A percentile compares a stretch with the other conserved stretches of the same genome.
Conservation (phyloP, 257 asterid genomes). For the Nyctanthes arbortristis region DNA sequence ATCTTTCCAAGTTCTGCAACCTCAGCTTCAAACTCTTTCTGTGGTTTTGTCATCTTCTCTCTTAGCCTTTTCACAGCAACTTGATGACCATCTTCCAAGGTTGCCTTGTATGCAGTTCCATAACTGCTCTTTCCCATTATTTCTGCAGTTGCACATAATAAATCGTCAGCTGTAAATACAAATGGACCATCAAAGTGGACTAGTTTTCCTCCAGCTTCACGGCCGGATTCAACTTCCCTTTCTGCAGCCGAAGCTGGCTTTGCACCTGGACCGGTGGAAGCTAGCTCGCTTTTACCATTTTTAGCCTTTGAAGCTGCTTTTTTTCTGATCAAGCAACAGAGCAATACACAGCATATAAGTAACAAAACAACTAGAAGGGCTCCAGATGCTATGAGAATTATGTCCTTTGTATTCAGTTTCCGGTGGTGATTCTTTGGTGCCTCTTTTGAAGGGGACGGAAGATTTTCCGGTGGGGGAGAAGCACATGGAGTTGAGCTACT, state of each 20-base stretch:
- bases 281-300: constrained; percentile 25
- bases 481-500: constrained; percentile 55
- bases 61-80: constrained; percentile 90
- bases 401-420: constrained; percentile 45
- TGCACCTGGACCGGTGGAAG: constrained; percentile 23
- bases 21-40: constrained; percentile 80
- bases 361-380: constrained; percentile 41
- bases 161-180: constrained; percentile 84
- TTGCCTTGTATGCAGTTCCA: constrained; percentile 92
- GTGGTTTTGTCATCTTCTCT: constrained; percentile 83
- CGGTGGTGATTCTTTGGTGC: constrained; percentile 19
- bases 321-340: constrained; percentile 45
- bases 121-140: constrained; percentile 88
- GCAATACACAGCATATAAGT: constrained; percentile 40
- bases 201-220: constrained; percentile 83
- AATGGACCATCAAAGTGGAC: constrained; percentile 93
- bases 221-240: constrained; percentile 41
- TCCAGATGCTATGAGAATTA: constrained; percentile 54
- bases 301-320: constrained; percentile 30
- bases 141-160: constrained; percentile 92
- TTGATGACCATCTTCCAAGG: constrained; percentile 71
- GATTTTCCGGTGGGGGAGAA: constrained; percentile 43
- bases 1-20: constrained; percentile 81
- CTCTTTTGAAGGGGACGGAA: constrained; percentile 42
- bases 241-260: constrained; percentile 40